A percentile compares a stretch with the other conserved stretches of the same genome.
These are phyloP conservation scores for Zymoseptoria passerinii DNA, from an alignment of 2,329 filamentous ascomycete genomes.

Conservation along the genomic window DNA sequence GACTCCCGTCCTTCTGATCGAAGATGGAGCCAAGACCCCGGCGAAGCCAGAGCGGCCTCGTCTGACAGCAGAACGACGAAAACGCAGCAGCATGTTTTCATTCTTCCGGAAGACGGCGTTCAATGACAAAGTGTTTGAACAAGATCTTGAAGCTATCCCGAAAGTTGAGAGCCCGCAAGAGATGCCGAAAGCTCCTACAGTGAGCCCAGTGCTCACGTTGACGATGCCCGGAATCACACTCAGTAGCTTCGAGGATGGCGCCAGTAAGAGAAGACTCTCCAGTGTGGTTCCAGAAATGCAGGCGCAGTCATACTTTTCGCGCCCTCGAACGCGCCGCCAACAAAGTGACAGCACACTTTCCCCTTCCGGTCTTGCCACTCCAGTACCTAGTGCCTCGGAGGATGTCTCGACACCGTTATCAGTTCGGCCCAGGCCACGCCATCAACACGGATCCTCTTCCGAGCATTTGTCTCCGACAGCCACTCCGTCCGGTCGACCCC, in stretches of 20 bases:
- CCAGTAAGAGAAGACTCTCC: constrained; percentile 1
- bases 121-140: constrained; percentile 5
- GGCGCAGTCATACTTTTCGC: constrained; percentile 13
- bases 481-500: not conserved
- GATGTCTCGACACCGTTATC: not conserved
- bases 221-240: constrained; percentile 12
- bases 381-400: constrained; percentile 1
- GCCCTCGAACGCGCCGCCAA: constrained; percentile 1
- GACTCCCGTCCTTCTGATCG: not conserved
- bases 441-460: constrained; percentile 15
- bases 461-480: constrained; percentile 15
- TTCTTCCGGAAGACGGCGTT: constrained; percentile 13
- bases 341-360: constrained; percentile 8
- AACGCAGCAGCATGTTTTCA: constrained; percentile 13
- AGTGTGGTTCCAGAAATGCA: constrained; percentile 11
- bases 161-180: not conserved
- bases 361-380: constrained; percentile 5
- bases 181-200: not conserved
- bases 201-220: not conserved
- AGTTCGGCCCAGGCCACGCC: not conserved
- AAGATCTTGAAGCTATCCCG: not conserved
- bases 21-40: constrained; percentile 1
- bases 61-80: constrained; percentile 5
- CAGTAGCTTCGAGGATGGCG: constrained; percentile 5
- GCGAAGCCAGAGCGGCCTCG: not conserved